Evolutionary conservation across 306 rosid genomes (phyloP).

Genomic region (Gastrolobium villosum): DNA sequence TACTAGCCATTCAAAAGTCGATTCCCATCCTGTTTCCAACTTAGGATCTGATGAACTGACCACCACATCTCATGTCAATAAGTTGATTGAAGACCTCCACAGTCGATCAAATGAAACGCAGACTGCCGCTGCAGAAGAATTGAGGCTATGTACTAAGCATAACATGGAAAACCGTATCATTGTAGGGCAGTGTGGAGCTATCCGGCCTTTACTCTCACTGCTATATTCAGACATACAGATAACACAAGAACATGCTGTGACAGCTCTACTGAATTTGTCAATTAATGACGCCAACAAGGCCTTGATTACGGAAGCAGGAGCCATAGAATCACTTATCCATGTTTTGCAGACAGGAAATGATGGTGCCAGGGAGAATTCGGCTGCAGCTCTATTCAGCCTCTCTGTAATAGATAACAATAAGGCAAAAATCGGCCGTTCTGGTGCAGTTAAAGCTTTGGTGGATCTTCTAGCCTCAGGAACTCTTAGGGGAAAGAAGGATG

Average conservation of each 20-base stretch:
- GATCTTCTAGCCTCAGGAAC: constrained; percentile 86
- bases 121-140: constrained; percentile 82
- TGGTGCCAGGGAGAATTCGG: constrained; percentile 92
- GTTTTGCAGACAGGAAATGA: constrained; percentile 83
- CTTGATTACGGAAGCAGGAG: constrained; percentile 84
- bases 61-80: constrained; percentile 65
- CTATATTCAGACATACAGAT: constrained; percentile 68
- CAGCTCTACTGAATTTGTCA: constrained; percentile 89
- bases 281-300: constrained; percentile 78
- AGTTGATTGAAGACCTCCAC: constrained; percentile 78
- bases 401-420: constrained; percentile 83
- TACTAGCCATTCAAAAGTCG: constrained; percentile 48
- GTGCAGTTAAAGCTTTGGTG: constrained; percentile 89
- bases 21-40: constrained; percentile 52
- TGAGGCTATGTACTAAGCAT: constrained; percentile 86
- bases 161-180: constrained; percentile 80
- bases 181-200: constrained; percentile 76
- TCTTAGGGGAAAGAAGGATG: constrained; percentile 94
- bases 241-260: constrained; percentile 95
- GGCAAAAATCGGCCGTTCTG: constrained; percentile 88
- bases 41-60: constrained; percentile 60
- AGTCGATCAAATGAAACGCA: constrained; percentile 69
- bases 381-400: constrained; percentile 91
- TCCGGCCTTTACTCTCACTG: constrained; percentile 70
- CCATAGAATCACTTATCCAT: constrained; percentile 84